Evolutionary conservation across 495 filamentous ascomycete species (phyloP), one percentile per base, ranked within the genome.

Genomic region (Sordaria brevicollis): DNA sequence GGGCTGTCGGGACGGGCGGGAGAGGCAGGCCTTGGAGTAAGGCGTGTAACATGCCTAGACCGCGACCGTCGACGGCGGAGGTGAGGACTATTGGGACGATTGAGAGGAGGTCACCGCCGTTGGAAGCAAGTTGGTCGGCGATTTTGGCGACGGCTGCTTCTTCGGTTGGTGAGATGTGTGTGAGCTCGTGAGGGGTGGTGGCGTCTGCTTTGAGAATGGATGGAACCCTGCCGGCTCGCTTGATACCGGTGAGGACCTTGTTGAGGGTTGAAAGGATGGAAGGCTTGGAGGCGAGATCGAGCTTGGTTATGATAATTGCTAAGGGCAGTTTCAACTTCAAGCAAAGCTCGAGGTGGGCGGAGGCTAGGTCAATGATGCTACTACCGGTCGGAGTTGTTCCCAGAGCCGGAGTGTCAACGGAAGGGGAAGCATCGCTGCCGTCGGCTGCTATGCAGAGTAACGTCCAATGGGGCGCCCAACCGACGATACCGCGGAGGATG

Each of bases 391-490:
- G 49, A 2, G 49, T 62, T 21, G 49, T 62, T 1, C 49, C 49
- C 49, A 15, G 25, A 35, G 84, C 83, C 7, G 80, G 75, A 29
- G 79, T 75, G 0, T 82, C 82, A 25, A 74, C 57, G 7, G 67
- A 43, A 0, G 81, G 78, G 34, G 78, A 76, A 4, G 79, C 75
- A 21, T 84, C 79, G 39, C 89, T 87, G 71, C 91, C 89, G 75
- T 94, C 92, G 29, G 93, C 93, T 25, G 94, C 89, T 69, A 97
- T 89, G 74, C 96, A 96, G 11, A 97, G 86, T 57, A 96, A 76
- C 7, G 92, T 93, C 88, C 93, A 97, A 76, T 99, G 94, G 25
- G 95, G 95, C 25, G 92, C 93, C 93, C 95, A 99, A 67, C 94
- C 93, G 65, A 99, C 83, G n/a, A 98, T 81, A 0, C 93, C 92